Evolutionary conservation across 2,329 filamentous ascomycete genomes (phyloP), one percentile per base, ranked within the genome.

Genomic region (Esteya vermicola): DNA sequence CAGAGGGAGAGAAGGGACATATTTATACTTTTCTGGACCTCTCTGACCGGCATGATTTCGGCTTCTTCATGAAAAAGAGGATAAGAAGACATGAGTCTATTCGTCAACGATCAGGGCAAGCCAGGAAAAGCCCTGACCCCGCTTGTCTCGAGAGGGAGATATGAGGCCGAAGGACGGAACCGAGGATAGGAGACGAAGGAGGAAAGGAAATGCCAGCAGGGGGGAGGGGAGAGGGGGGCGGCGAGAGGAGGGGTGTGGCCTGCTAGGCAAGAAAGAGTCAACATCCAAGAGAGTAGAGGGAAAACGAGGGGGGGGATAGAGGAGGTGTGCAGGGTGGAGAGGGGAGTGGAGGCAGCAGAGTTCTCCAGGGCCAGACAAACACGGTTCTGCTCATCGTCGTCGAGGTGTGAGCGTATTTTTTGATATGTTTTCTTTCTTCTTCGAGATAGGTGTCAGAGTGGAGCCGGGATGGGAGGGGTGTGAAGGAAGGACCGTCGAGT

Each of bases 11-110:
- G 59, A 57, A 60, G 54, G 52, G 54, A 56, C 58, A 70, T 62
- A 75, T 78, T 79, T 79, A 79, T 79, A 78, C 63, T 66, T 71
- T 65, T 72, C 55, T 54, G 45, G 49, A 49, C 52, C 54, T 50
- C 54, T 53, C 50, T 45, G 51, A 55, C 50, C 57, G 52, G 52
- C 50, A 51, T 55, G 48, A 51, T 54, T 47, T 48, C 51, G 49
- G 49, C 49, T 51, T 54, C 51, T 51, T 48, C 49, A 51, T 55
- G 52, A 48, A 50, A 51, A 52, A 49, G 18, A 56, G 58, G 60
- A 65, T 62, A 66, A 62, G 54, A 58, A 50, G 55, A 52, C 50
- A 51, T 50, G 53, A 56, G 55, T 62, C 55, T 52, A 66, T 66
- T 67, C 63, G 63, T 58, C 52, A 52, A 56, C 39, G 36, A 34